Conservation (phyloP, 768 basidiomycete genomes). For the Podaxis pistillaris region DNA sequence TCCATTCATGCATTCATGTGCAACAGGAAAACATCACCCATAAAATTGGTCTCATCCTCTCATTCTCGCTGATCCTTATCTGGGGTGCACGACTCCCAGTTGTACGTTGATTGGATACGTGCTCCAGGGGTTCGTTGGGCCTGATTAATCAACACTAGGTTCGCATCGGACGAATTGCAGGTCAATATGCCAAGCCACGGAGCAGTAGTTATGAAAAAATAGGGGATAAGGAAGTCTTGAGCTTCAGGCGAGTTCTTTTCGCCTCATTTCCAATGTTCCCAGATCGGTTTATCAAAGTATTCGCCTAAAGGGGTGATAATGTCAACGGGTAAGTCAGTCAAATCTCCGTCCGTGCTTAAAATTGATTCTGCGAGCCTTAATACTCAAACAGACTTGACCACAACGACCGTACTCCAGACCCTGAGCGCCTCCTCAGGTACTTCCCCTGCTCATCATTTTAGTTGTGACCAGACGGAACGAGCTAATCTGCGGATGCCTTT, state of each 20-base stretch:
- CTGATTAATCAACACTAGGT: conserved; percentile 39
- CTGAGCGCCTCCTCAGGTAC: conserved; percentile 82
- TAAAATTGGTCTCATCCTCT: conserved; percentile 88
- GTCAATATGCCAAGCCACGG: conserved; percentile 94
- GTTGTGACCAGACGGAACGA: neutral
- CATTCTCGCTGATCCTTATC: conserved; percentile 92
- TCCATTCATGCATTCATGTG: conserved; percentile 15
- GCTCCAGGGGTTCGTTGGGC: neutral
- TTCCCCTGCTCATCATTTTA: conserved; percentile 2
- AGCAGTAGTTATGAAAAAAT: conserved; percentile 81
- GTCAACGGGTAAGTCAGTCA: conserved; percentile 72
- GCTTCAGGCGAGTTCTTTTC: conserved; percentile 68
- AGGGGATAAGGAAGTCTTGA: conserved; percentile 72
- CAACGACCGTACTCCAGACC: conserved; percentile 84
- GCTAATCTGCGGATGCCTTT: conserved; percentile 5
- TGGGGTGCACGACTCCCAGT: conserved; percentile 95
- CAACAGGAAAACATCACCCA: conserved; percentile 79
- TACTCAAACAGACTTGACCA: conserved; percentile 51
- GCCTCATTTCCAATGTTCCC: neutral
- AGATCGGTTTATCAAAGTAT: conserved; percentile 1
- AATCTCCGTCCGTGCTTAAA: conserved; percentile 14
- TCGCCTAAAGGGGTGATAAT: conserved; percentile 78
- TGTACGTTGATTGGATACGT: conserved; percentile 41
- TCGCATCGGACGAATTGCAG: conserved; percentile 89
- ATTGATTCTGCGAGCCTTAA: conserved; percentile 16